These are phyloP conservation scores for Fusarium sp. DNA, from an alignment of 2,329 filamentous ascomycete species.

Conservation along the genomic window DNA sequence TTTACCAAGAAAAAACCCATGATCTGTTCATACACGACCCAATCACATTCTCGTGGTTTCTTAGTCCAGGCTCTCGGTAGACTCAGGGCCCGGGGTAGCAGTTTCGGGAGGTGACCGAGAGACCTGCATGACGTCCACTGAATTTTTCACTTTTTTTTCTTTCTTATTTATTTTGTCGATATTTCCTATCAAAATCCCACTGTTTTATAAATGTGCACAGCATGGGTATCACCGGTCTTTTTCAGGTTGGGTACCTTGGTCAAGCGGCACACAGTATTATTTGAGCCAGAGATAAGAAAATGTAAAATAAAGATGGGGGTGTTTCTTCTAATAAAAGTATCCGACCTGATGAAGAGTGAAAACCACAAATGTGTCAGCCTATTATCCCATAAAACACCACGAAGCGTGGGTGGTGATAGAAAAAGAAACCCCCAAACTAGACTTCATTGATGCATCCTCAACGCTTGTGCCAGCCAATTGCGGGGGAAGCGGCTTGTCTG, in stretches of 20 bases:
- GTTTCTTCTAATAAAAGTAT: background rate
- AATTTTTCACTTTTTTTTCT: background rate
- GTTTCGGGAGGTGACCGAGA: conserved; percentile 36
- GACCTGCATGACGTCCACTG: conserved; percentile 20
- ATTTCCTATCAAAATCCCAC: background rate
- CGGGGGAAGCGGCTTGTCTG: conserved; percentile 12
- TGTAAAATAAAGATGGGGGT: background rate
- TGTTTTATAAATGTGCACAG: background rate
- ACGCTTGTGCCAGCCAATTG: conserved; percentile 12
- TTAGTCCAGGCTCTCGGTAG: conserved; percentile 7
- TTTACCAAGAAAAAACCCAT: background rate
- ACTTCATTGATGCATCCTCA: background rate
- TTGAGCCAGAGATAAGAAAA: background rate
- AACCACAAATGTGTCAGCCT: conserved; percentile 6
- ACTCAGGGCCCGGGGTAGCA: conserved; percentile 14
- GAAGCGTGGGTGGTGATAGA: conserved; percentile 10
- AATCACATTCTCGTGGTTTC: background rate
- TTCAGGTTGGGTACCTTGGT: background rate
- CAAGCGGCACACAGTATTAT: background rate
- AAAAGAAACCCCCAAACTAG: background rate
- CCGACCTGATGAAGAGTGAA: background rate
- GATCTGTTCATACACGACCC: conserved; percentile 17
- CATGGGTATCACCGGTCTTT: background rate
- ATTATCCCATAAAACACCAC: conserved; percentile 12
- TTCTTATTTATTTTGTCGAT: conserved; percentile 1